phyloP scores from a whole-genome alignment of 108 stramenopile genomes.

The Hondaea fermentalgiana region DNA sequence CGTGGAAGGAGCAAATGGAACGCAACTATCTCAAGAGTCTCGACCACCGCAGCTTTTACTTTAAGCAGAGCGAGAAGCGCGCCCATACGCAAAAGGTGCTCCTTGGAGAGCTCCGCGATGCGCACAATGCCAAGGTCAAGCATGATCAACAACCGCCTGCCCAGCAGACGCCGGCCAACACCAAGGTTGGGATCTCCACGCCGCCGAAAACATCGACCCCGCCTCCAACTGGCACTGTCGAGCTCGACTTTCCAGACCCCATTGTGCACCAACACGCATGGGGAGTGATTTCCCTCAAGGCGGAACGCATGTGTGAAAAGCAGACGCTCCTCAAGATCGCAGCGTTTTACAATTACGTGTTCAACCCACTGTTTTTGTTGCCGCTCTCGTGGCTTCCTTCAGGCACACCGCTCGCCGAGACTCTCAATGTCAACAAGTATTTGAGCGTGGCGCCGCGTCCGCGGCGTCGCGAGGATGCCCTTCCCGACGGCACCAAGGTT shows the following conservation, averaged over 20 bases:
- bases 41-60: slow-evolving; percentile 50
- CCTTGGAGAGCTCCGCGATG: background rate
- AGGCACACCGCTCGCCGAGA: background rate
- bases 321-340: background rate
- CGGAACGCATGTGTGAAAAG: background rate
- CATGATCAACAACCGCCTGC: background rate
- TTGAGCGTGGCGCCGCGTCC: background rate
- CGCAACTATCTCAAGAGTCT: slow-evolving; percentile 40
- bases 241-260: background rate
- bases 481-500: background rate
- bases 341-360: background rate
- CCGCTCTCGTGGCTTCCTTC: background rate
- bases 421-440: background rate
- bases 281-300: background rate
- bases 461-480: background rate
- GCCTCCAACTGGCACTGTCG: background rate
- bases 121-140: background rate
- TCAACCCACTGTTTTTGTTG: background rate
- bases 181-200: background rate
- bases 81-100: background rate
- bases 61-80: slow-evolving; percentile 42
- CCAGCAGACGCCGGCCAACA: background rate
- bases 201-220: background rate
- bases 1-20: slow-evolving; percentile 40
- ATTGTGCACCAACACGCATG: background rate